Evolutionary conservation across 2,329 filamentous ascomycete genomes (phyloP).

Genomic region (Fusarium nygamai): DNA sequence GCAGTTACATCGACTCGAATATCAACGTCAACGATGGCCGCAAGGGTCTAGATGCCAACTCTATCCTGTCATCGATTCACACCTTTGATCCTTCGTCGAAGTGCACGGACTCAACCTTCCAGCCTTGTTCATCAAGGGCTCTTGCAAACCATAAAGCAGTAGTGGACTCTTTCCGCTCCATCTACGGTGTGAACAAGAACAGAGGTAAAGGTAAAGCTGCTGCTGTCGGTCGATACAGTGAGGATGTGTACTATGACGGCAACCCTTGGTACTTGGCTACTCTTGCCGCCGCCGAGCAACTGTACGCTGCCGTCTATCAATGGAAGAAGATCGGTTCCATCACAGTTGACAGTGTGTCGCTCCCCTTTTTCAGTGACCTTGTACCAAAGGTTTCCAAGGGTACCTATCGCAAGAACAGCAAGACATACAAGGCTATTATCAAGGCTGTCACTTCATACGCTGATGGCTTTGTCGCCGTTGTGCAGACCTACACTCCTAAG

Average conservation of each 20-base stretch:
- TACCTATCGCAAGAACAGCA: conserved; percentile 11
- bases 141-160: conserved; percentile 78
- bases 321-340: conserved; percentile 71
- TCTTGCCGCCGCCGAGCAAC: conserved; percentile 77
- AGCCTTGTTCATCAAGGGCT: conserved; percentile 73
- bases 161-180: conserved; percentile 75
- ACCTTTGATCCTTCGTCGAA: conserved; percentile 71
- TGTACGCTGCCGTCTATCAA: conserved; percentile 77
- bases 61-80: conserved; percentile 70
- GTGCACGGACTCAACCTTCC: conserved; percentile 76
- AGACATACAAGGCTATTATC: conserved; percentile 5
- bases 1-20: conserved; percentile 72
- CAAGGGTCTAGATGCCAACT: conserved; percentile 75
- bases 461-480: conserved; percentile 49
- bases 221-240: conserved; percentile 71
- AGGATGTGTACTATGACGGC: conserved; percentile 77
- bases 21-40: conserved; percentile 69
- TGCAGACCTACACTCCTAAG: conserved; percentile 67
- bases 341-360: conserved; percentile 46
- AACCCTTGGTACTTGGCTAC: conserved; percentile 83
- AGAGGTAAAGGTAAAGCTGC: conserved; percentile 66
- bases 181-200: conserved; percentile 72
- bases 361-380: conserved; percentile 21
- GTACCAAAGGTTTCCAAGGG: conserved; percentile 11
- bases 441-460: conserved; percentile 24